Percentiles rank a stretch among this genome's conserved stretches.
These are phyloP conservation scores for Penicillium cinerascens DNA, from an alignment of 495 filamentous ascomycete species.

Conservation along the genomic window DNA sequence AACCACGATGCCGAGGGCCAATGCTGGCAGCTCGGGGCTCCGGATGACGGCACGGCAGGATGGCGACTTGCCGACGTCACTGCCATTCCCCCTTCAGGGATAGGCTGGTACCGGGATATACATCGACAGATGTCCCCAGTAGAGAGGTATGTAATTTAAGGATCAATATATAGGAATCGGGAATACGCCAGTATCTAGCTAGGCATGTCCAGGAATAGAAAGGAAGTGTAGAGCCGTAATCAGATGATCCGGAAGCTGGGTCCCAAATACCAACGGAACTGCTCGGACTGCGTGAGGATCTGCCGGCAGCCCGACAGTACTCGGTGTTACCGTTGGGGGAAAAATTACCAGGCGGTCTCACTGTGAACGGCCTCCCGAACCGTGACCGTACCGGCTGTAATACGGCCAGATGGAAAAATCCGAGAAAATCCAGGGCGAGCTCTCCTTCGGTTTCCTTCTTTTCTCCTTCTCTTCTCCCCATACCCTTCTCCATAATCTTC, in stretches of 20 bases:
- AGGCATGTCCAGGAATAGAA: no score
- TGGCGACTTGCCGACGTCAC: constrained; percentile 41
- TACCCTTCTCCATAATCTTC: constrained; percentile 1
- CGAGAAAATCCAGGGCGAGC: constrained; percentile 17
- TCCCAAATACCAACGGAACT: constrained; percentile 1
- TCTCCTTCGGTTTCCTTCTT: constrained; percentile 8
- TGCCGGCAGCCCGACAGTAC: constrained; percentile 25
- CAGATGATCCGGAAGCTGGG: no score
- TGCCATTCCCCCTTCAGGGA: constrained; percentile 8
- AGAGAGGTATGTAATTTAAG: no score
- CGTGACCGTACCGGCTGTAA: constrained; percentile 38
- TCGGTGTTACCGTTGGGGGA: constrained; percentile 17
- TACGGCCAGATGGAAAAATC: constrained; percentile 13
- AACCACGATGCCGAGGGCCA: constrained; percentile 16
- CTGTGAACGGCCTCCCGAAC: constrained; percentile 19
- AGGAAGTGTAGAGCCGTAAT: neutral
- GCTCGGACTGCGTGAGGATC: constrained; percentile 12
- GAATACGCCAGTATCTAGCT: no score
- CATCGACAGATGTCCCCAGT: no score
- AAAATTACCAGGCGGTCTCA: constrained; percentile 17
- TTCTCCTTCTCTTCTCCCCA: constrained; percentile 3
- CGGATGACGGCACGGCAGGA: constrained; percentile 22
- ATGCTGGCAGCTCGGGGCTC: constrained; percentile 5
- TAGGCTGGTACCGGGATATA: neutral
- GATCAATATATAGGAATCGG: no score